Evolutionary conservation across 441 rosid species (phyloP).

Genomic region (Jatropha multifida): DNA sequence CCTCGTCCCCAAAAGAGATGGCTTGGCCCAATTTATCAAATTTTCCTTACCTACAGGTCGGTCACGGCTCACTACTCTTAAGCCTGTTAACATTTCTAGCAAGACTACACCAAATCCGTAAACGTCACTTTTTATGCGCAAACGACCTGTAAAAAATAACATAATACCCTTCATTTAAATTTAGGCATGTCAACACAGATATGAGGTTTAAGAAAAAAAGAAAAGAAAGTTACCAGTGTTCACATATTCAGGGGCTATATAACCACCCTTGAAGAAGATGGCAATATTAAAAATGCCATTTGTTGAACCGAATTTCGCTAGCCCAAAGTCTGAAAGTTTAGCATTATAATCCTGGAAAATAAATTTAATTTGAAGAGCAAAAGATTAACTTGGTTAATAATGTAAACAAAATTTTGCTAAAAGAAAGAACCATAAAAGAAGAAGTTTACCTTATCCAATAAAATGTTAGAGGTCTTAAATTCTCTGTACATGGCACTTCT

Average conservation of each 20-base stretch:
- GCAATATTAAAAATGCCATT: conserved; percentile 71
- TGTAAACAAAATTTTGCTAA: neutral
- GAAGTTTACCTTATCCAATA: conserved; percentile 62
- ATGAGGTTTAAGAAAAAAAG: neutral
- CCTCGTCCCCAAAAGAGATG: conserved; percentile 41
- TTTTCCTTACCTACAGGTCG: conserved; percentile 46
- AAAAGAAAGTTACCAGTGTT: conserved; percentile 53
- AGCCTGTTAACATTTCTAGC: conserved; percentile 74
- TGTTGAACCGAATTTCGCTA: conserved; percentile 72
- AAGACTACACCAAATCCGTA: conserved; percentile 90
- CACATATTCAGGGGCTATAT: conserved; percentile 85
- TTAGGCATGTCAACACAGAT: too few relatives aligned
- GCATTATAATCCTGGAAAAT: conserved; percentile 57
- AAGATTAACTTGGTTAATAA: neutral
- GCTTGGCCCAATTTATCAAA: conserved; percentile 63
- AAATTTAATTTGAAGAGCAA: neutral
- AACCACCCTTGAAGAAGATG: conserved; percentile 50
- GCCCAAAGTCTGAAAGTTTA: conserved; percentile 86
- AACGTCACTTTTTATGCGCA: conserved; percentile 81
- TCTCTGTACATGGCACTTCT: conserved; percentile 85
- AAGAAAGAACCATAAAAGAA: too few relatives aligned
- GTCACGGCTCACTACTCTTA: conserved; percentile 48
- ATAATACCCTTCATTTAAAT: neutral
- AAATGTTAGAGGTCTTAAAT: conserved; percentile 82
- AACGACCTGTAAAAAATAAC: conserved; percentile 48